Conservation (phyloP, 176 grass and related monocot genomes). For the Oryza coarctata region DNA sequence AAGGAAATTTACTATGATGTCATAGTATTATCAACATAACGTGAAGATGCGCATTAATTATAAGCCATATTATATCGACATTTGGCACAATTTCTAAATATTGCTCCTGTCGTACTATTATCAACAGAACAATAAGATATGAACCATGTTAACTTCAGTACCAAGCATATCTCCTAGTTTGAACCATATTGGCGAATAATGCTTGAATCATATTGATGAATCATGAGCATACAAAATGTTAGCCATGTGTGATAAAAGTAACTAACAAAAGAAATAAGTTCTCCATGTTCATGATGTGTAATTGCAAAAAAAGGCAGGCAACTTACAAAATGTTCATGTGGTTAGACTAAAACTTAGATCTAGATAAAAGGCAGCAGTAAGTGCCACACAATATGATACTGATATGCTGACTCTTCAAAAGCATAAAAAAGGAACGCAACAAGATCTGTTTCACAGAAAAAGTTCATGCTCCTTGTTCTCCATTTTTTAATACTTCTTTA, state of each 20-base stretch:
- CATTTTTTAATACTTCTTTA: neutral
- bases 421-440: neutral
- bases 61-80: conserved; percentile 22
- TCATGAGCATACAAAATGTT: neutral
- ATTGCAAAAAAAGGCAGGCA: neutral
- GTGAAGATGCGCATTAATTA: neutral
- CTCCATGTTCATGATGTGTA: neutral
- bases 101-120: conserved; percentile 6
- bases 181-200: neutral
- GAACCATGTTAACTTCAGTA: neutral
- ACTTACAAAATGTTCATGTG: neutral
- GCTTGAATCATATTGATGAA: neutral
- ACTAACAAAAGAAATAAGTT: neutral
- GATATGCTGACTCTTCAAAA: neutral
- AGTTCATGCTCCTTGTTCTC: neutral
- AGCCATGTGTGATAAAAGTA: neutral
- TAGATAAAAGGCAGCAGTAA: conserved; percentile 1
- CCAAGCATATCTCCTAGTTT: neutral
- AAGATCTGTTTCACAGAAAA: neutral
- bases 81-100: conserved; percentile 57
- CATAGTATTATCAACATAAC: conserved; percentile 19
- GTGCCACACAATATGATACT: neutral
- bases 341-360: neutral
- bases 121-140: conserved; percentile 13
- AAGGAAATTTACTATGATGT: conserved; percentile 29